These are phyloP conservation scores for Scopulariopsis brevicaulis DNA, from an alignment of 2,329 filamentous ascomycete genomes.

Conservation along the genomic window DNA sequence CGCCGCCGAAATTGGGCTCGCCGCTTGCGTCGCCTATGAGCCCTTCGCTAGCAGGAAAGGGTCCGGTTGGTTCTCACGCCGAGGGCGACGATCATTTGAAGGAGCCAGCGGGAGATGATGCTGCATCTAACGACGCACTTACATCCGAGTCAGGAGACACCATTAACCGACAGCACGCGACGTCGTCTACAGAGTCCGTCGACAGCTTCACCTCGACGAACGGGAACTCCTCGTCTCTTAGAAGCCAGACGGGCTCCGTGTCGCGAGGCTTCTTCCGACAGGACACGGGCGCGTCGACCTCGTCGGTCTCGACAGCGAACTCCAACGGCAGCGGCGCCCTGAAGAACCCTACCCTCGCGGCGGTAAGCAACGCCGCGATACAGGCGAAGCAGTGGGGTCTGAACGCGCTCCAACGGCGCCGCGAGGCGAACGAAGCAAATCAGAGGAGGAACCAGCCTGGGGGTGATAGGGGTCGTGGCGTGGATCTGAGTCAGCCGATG, in stretches of 20 bases:
- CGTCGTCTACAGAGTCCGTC: constrained; percentile 22
- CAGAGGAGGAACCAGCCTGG: background rate
- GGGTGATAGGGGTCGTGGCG: constrained; percentile 3
- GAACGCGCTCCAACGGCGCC: constrained; percentile 41
- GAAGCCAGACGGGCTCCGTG: constrained; percentile 25
- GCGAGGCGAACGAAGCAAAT: constrained; percentile 20
- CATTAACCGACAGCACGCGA: constrained; percentile 21
- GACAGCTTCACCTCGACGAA: constrained; percentile 15
- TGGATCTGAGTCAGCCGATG: constrained; percentile 56
- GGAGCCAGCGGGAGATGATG: background rate
- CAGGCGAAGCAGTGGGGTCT: constrained; percentile 49
- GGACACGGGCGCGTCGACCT: constrained; percentile 22
- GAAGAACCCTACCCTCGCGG: constrained; percentile 31
- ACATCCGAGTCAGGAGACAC: background rate
- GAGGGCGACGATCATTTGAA: background rate
- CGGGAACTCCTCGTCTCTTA: constrained; percentile 23
- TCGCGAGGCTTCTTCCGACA: constrained; percentile 28
- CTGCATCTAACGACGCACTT: background rate
- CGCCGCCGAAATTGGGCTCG: background rate
- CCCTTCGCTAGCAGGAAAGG: background rate
- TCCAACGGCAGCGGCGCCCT: background rate
- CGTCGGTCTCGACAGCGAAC: constrained; percentile 20
- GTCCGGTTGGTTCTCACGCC: background rate
- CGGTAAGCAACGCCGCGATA: constrained; percentile 42
- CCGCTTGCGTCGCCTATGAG: background rate